Base-by-base conservation (phyloP, 2,329 filamentous ascomycete genomes). In the Sarocladium brachiariae region DNA sequence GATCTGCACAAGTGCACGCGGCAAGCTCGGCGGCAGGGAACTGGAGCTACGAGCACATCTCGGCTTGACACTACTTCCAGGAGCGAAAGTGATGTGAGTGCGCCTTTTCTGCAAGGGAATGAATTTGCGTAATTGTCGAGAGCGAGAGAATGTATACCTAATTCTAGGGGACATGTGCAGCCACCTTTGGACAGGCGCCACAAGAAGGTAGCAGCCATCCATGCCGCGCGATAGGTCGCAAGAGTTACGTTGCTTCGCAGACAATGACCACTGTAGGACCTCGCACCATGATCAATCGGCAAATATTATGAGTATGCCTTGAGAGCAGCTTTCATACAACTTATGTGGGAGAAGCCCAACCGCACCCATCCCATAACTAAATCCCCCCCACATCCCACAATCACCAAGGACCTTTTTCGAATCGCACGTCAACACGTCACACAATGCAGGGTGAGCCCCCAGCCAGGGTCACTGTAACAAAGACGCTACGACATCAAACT, bases 1-100 rank as follows among this genome's bases (percentile, higher is more conserved):
- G 43, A 47, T 47, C 25, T 47, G 43, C 19, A 4, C 43, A 47
- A 47, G 43, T 16, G 16, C 43, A 47, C 43, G 43, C 24, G 43
- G 4, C n/a, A 19, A 6, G 4, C 10, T 13, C 14, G 10, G 39
- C 24, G 43, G 27, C 43, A 47, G 43, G 43, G 43, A 47, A 30
- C 43, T 27, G 25, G 43, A 16, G 13, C 13, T 19, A 31, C 25
- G 25, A 31, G 27, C 27, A 18, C 9, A 10, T 18, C 25, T 47
- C 33, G 16, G 24, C 14, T 10, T n/a, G 33, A 35, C 33, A 9
- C 14, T n/a, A n/a, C 11, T n/a, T 35, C 11, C n/a, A 19, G 7
- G 18, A 19, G 6, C 16, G 8, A 8, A 9, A 8, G 35, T 39
- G 35, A 6, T 39, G 35, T 4, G 6, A 16, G n/a, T 8, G 16